Conservation (phyloP, 352 stramenopile species). For the Phytophthora macrochlamydospora region DNA sequence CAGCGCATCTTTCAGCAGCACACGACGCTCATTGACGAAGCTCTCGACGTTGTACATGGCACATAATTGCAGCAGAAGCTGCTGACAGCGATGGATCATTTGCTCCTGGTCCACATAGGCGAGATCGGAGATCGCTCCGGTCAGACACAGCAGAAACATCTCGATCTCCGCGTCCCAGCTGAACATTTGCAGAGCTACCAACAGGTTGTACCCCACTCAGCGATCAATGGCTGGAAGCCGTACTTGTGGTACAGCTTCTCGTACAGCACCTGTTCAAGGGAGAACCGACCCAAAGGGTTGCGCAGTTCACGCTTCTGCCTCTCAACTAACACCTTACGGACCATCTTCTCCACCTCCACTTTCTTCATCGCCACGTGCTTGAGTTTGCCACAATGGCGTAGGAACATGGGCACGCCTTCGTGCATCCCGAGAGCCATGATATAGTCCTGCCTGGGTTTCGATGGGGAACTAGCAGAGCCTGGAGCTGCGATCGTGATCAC, state of each 20-base stretch:
- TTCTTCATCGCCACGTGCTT: slow-evolving; percentile 70
- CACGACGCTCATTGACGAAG: slow-evolving; percentile 54
- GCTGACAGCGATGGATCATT: slow-evolving; percentile 60
- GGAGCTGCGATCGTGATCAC: slow-evolving; percentile 18
- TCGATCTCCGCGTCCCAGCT: slow-evolving; percentile 82
- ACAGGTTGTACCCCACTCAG: slow-evolving; percentile 87
- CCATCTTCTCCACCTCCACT: slow-evolving; percentile 59
- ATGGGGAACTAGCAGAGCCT: slow-evolving; percentile 14
- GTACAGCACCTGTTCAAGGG: slow-evolving; percentile 72
- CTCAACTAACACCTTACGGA: slow-evolving; percentile 77
- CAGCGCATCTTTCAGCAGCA: slow-evolving; percentile 77
- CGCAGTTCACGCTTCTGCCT: slow-evolving; percentile 72
- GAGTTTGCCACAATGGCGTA: slow-evolving; percentile 79
- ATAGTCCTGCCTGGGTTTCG: slow-evolving; percentile 61
- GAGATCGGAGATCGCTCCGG: slow-evolving; percentile 64
- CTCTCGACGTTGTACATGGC: slow-evolving; percentile 61
- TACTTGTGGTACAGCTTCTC: slow-evolving; percentile 84
- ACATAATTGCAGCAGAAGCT: slow-evolving; percentile 50
- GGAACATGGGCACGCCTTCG: slow-evolving; percentile 63
- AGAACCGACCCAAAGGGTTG: slow-evolving; percentile 46
- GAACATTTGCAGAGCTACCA: slow-evolving; percentile 67
- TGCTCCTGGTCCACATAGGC: slow-evolving; percentile 78
- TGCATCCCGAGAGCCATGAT: slow-evolving; percentile 65
- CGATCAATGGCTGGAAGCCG: slow-evolving; percentile 79
- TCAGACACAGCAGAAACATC: slow-evolving; percentile 77